Base-by-base conservation (phyloP, 768 basidiomycete species). In the Rossbeevera mucosa region DNA sequence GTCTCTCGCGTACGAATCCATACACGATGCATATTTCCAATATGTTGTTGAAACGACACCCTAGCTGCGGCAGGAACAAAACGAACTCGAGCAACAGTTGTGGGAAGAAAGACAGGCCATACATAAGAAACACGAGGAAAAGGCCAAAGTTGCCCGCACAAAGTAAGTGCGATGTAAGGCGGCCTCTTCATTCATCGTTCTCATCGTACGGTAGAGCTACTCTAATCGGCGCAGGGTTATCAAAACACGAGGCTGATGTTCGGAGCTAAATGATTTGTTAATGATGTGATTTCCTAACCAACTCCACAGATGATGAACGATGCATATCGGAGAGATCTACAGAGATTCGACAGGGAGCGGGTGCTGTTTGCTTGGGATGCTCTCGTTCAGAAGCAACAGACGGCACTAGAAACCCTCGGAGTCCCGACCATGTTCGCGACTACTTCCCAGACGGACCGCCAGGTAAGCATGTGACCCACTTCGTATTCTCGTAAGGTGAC, bases 311-410 rank as follows among this genome's bases (percentile, higher is more conserved):
- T 76, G 76, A 70, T 91, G 58, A 77, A 79, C 44, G 78, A 78
- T 44, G 77, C 78, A 21, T 83, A 85, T 69, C 80, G 77, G 53
- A 80, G 74, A 58, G 89, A 90, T 54, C 64, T 91, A 31, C 71
- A 66, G 33, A 79, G 75, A 55, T 91, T 91, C 62, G 90, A 91
- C 62, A 60, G 60, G n/a, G 82, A 89, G 47, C 76, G 85, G 31
- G 85, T 76, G 9, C 66, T 91, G 6, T 74, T 81, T 3, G 85
- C 87, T 8, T 93, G 89, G 88, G 89, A 89, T 61, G 80, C 78
- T 18, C 74, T 92, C n/a, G 66, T 85, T 18, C 70, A 79, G 46
- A 81, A 79, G 59, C 91, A 93, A 64, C 90, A 93, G 67, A 63
- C 71, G 0, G 70, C 78, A 14, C 72, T 93, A 44, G 80, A 82